These are phyloP conservation scores for Phytophthora megakarya DNA, from an alignment of 352 stramenopile species.

Conservation along the genomic window DNA sequence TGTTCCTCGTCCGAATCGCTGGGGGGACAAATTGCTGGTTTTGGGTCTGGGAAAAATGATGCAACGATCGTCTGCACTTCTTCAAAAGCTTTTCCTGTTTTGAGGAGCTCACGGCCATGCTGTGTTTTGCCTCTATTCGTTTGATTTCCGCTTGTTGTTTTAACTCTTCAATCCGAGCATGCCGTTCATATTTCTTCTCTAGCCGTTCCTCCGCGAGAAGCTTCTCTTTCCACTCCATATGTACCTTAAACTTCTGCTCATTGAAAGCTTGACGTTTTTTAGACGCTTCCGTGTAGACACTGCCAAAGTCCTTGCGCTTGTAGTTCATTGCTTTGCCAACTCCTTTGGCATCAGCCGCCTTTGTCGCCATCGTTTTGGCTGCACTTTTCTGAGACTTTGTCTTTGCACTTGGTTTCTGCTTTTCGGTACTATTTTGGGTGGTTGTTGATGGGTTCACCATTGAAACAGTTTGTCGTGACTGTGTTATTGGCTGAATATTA, in stretches of 20 bases:
- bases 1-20: neutral
- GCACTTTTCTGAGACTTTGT: neutral
- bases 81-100: neutral
- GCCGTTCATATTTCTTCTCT: neutral
- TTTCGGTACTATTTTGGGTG: neutral
- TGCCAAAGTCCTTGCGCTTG: constrained; percentile 13
- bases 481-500: too few relatives aligned
- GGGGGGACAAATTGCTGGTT: neutral
- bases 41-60: neutral
- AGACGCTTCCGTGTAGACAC: constrained; percentile 7
- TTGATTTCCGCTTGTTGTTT: neutral
- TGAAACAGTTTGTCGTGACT: too few relatives aligned
- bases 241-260: neutral
- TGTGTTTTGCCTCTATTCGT: neutral
- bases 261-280: constrained; percentile 2
- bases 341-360: neutral
- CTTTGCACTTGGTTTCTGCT: neutral
- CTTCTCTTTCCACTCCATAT: neutral
- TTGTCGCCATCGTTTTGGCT: neutral
- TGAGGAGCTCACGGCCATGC: neutral
- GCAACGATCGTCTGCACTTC: neutral
- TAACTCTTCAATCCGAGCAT: neutral
- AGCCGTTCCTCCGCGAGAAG: neutral
- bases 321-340: neutral
- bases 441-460: too few relatives aligned